Evolutionary conservation across 305 asterid species (phyloP), one percentile per base, ranked within the genome.

Genomic region (Plantago rigida): DNA sequence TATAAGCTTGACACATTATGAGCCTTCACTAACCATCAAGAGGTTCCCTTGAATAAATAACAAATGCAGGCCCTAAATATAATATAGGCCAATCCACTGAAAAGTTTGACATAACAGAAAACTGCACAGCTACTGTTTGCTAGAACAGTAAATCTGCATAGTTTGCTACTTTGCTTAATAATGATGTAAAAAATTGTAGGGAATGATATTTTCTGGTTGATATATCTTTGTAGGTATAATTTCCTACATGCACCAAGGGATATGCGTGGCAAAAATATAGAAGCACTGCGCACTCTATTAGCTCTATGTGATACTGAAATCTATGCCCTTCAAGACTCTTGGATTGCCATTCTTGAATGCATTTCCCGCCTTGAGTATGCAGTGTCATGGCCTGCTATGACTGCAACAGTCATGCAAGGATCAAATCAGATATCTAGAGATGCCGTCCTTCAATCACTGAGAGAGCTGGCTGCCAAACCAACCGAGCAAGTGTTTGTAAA

Each of bases 161-260:
- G 14, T 51, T 28, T 28, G 41, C 52, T 54, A 45, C 36, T 10
- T 17, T 54, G 42, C 46, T 13, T 34, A 19, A 47, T 19, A 19
- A 47, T 19, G 22, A n/a, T 54, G 31, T 39, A 67, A 54, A 67
- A 28, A 17, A 60, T 69, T 51, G 53, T 41, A 63, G 56, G 69
- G 48, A 69, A 45, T 72, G 69, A 67, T 15, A 34, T 55, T 59
- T 49, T 19, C 19, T 74, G 48, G 63, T 78, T 31, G 65, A 67
- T 70, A 67, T 52, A 62, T 61, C 48, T 31, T 57, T 75, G 78
- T 90, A 89, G 99, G 85, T 91, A 84, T 70, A 93, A 81, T 78
- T 91, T 93, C 81, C 76, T 93, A 62, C 99, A 93, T 72, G 96
- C 92, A 51, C 99, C 99, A 62, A 85, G 87, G 80, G 99, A 93